Conservation (phyloP, 345 rosid genomes). For the Arabidopsis suecica region DNA sequence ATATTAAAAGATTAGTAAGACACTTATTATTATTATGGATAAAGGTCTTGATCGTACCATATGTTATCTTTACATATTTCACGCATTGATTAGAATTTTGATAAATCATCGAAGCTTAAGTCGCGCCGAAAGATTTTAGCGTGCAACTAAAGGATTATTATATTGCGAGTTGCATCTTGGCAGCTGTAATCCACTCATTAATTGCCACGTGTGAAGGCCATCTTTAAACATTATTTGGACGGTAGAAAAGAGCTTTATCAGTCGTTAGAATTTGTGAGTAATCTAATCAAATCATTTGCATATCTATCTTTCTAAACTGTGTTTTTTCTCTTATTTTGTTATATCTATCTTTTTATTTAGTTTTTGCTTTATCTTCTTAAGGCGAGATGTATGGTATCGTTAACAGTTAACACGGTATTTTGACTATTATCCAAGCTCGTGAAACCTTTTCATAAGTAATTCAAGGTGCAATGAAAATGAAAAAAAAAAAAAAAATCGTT, state of each 20-base stretch:
- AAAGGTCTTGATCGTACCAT: neutral
- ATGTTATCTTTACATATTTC: neutral
- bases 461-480: neutral
- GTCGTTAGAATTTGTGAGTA: slow-evolving; percentile 4
- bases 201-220: slow-evolving; percentile 28
- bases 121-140: slow-evolving; percentile 44
- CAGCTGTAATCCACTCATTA: slow-evolving; percentile 37
- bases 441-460: neutral
- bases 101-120: neutral
- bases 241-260: slow-evolving; percentile 32
- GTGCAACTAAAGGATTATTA: slow-evolving; percentile 35
- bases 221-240: slow-evolving; percentile 27
- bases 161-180: slow-evolving; percentile 20
- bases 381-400: neutral
- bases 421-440: neutral
- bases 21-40: too few species aligned
- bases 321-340: neutral
- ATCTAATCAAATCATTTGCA: slow-evolving; percentile 14
- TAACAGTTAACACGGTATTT: too few species aligned
- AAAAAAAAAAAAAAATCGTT: neutral
- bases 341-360: neutral
- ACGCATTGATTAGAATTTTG: neutral
- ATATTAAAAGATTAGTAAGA: neutral
- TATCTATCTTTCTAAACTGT: neutral
- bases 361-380: neutral